Evolutionary conservation across 2,329 filamentous ascomycete genomes (phyloP).

Genomic region (Fonsecaea erecta): DNA sequence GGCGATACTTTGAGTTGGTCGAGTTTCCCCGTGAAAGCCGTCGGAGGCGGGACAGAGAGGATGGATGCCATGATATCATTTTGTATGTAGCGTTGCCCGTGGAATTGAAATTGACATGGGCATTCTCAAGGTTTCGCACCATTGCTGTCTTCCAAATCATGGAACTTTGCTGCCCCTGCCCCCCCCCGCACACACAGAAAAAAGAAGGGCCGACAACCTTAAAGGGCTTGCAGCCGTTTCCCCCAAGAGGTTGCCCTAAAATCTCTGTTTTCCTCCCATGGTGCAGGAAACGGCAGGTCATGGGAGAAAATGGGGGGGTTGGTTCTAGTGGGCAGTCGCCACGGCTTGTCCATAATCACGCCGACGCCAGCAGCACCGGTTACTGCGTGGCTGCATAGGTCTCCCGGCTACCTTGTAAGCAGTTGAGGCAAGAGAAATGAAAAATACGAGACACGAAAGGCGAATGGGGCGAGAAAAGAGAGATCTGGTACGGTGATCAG

Average conservation of each 20-base stretch:
- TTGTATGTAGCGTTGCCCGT: not conserved
- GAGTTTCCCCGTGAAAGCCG: not conserved
- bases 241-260: not conserved
- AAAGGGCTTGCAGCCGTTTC: not conserved
- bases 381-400: no score
- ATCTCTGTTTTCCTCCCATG: not conserved
- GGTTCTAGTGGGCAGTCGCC: not conserved
- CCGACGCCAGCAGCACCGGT: no score
- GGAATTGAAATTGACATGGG: no score
- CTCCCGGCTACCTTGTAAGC: no score
- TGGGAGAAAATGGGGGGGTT: not conserved
- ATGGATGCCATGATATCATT: not conserved
- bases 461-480: not conserved
- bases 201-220: not conserved
- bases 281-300: not conserved
- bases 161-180: not conserved
- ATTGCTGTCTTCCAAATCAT: not conserved
- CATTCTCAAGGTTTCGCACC: not conserved
- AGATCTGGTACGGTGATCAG: constrained; percentile 5
- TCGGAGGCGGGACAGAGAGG: not conserved
- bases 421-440: not conserved
- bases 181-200: no score
- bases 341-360: not conserved
- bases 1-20: not conserved
- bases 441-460: not conserved